Base-by-base conservation (phyloP, 805 yeast species). In the Myxozyma neglecta region DNA sequence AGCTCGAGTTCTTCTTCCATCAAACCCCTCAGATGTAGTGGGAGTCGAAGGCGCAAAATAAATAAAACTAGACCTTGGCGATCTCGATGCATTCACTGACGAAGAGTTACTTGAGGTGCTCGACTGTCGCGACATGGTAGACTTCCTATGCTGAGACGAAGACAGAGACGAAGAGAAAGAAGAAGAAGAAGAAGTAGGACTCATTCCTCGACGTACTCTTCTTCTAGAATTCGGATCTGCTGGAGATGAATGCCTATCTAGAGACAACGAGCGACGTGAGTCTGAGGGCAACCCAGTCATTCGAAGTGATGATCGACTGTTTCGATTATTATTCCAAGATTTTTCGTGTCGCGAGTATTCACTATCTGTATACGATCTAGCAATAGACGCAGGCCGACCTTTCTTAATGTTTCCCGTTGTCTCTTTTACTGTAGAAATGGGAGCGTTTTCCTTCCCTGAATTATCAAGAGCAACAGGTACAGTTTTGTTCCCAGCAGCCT, bases 101-200 rank as follows among this genome's bases (percentile, higher is more conserved):
- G 67, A 63, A 37, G 67, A 57, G 16, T 64, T 64, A 44, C 63
- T 64, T 13, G 65, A 61, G 5, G 67, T 62, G 36, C 67, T 64
- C 37, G 67, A 64, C 36, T 67, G 47, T 16, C 67, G 48, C 2
- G 67, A 64, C 29, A 64, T 20, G 6, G 63, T 56, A 16, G 56
- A 44, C 11, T 34, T 43, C 9, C 52, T 60, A 18, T 24, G 52
- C n/a, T 42, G n/a, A 42, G 53, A 29, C 14, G 66, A 44, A 10
- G 64, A 63, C 14, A 56, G 36, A 13, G 47, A 35, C 13, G 70
- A 64, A 5, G 69, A 67, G 32, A 67, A 36, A 7, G 70, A 67
- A 7, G 69, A 67, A 1, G 70, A 67, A 10, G 67, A 53, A 9
- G 70, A 67, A 16, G 52, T 65, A 8, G 56, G 57, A 16, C 69